These are phyloP conservation scores for Mayamaea pseudoterrestris DNA, from an alignment of 108 stramenopile species.

Conservation along the genomic window DNA sequence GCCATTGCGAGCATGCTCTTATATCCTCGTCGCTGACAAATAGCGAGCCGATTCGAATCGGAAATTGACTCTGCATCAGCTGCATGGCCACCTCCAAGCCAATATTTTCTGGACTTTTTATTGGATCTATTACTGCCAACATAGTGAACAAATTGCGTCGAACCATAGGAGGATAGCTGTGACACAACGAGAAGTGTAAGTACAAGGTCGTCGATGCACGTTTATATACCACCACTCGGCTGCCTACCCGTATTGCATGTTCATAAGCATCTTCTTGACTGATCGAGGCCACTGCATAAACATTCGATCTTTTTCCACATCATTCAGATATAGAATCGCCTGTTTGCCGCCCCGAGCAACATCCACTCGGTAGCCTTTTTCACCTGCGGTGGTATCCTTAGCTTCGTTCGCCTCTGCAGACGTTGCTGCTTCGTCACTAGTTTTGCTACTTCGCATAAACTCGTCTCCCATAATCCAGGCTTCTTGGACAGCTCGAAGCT, in stretches of 20 bases:
- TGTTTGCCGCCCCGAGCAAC: constrained; percentile 59
- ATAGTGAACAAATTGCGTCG: constrained; percentile 73
- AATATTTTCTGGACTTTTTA: constrained; percentile 3
- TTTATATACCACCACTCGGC: too few relatives aligned
- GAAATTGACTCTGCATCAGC: constrained; percentile 44
- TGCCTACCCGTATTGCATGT: constrained; percentile 63
- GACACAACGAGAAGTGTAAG: too few relatives aligned
- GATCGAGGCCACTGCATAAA: constrained; percentile 48
- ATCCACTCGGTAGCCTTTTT: constrained; percentile 50
- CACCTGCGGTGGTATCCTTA: constrained; percentile 3
- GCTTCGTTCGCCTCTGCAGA: constrained; percentile 8
- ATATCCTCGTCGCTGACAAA: constrained; percentile 45
- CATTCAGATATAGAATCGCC: constrained; percentile 64
- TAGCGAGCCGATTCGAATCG: constrained; percentile 48
- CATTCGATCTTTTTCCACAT: constrained; percentile 62
- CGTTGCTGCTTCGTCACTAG: constrained; percentile 14
- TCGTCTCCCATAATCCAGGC: constrained; percentile 47
- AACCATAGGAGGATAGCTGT: constrained; percentile 56
- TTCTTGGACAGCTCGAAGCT: constrained; percentile 30
- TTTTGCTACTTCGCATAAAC: constrained; percentile 12
- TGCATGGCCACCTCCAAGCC: constrained; percentile 25
- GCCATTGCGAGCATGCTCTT: constrained; percentile 15
- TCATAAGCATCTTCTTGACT: constrained; percentile 49
- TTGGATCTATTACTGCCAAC: constrained; percentile 54
- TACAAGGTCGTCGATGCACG: too few relatives aligned